Conservation (phyloP, 148 eudicot species). For the Rhododendron ovatum region DNA sequence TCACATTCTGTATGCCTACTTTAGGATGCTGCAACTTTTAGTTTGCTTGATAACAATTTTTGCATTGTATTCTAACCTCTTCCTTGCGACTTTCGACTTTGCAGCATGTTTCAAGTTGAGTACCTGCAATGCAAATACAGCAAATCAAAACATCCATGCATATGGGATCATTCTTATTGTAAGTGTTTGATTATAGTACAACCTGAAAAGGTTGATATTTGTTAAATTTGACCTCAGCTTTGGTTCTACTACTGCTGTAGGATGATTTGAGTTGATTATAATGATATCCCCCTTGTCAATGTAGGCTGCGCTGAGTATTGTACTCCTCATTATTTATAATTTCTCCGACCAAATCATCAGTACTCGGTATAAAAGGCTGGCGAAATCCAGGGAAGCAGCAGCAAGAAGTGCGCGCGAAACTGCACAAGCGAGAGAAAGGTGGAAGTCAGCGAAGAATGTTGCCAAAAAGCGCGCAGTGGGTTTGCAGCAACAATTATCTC, state of each 20-base stretch:
- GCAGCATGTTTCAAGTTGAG: slow-evolving; percentile 81
- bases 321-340: slow-evolving; percentile 67
- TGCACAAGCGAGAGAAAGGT: slow-evolving; percentile 78
- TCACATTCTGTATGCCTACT: background rate
- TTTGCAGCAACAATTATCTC: slow-evolving; percentile 57
- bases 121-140: slow-evolving; percentile 59
- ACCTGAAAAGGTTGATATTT: background rate
- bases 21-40: background rate
- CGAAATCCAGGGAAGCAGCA: slow-evolving; percentile 77
- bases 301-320: slow-evolving; percentile 56
- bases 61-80: slow-evolving; percentile 7
- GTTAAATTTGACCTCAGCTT: background rate
- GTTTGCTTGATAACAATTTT: slow-evolving; percentile 1
- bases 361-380: slow-evolving; percentile 61
- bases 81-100: slow-evolving; percentile 23
- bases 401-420: slow-evolving; percentile 78
- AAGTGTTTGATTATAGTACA: slow-evolving; percentile 25
- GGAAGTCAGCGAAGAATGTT: slow-evolving; percentile 64
- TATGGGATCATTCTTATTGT: slow-evolving; percentile 77
- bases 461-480: slow-evolving; percentile 56
- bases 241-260: background rate
- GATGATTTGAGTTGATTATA: background rate
- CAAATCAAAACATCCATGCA: slow-evolving; percentile 69
- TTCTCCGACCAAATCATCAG: slow-evolving; percentile 83
- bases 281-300: slow-evolving; percentile 11